These are phyloP conservation scores for Penicillium chermesinum DNA, from an alignment of 495 filamentous ascomycete genomes.

Conservation along the genomic window DNA sequence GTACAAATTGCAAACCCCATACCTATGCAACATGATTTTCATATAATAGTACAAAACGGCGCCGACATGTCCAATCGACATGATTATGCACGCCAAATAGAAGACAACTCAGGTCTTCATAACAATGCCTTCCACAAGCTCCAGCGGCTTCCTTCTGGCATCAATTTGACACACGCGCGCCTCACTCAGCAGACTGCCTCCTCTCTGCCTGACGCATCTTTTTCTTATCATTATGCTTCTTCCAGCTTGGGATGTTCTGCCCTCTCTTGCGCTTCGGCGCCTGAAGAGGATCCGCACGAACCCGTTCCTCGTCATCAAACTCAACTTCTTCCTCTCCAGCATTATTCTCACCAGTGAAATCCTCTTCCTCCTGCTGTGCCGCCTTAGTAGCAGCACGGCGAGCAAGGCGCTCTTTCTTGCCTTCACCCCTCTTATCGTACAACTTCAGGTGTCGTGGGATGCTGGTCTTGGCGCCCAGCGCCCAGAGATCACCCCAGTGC, in stretches of 20 bases:
- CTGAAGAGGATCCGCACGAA: conserved; percentile 14
- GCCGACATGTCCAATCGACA: no score
- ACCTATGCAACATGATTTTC: conserved; percentile 14
- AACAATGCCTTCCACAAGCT: no score
- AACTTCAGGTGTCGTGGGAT: conserved; percentile 55
- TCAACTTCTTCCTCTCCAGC: conserved; percentile 3
- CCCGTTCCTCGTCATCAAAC: conserved; percentile 22
- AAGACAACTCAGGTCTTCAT: no score
- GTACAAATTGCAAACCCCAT: conserved; percentile 15
- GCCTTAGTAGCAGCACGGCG: conserved; percentile 32
- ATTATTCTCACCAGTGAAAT: conserved; percentile 6
- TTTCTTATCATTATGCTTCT: conserved; percentile 43
- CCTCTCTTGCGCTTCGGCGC: conserved; percentile 33
- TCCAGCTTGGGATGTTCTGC: conserved; percentile 42
- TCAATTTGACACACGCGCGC: no score
- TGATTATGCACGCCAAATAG: no score
- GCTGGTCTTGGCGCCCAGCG: conserved; percentile 86
- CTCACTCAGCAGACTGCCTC: conserved; percentile 33
- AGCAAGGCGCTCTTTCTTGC: conserved; percentile 43
- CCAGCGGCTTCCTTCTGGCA: no score
- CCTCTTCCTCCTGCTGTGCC: conserved; percentile 21
- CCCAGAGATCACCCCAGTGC: conserved; percentile 92
- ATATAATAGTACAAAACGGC: conserved; percentile 9
- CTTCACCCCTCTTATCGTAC: conserved; percentile 53
- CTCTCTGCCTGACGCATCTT: conserved; percentile 34